These are phyloP conservation scores for Sclerotinia minor DNA, from an alignment of 2,329 filamentous ascomycete species.

Conservation along the genomic window DNA sequence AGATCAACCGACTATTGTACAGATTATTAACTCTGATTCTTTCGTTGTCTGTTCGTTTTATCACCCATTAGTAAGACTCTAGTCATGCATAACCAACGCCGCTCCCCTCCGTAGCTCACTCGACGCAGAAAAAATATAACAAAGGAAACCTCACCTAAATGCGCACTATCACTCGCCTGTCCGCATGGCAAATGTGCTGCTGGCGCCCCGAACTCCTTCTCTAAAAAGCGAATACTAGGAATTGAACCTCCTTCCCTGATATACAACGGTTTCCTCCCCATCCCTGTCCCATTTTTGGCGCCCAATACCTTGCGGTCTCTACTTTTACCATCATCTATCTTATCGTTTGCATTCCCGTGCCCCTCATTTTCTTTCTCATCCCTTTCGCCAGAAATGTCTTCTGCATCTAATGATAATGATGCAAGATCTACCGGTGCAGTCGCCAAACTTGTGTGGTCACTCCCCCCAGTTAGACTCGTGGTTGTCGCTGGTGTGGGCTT, in stretches of 20 bases:
- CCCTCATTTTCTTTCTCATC: not conserved
- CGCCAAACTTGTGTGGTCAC: slow-evolving; percentile 41
- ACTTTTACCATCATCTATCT: not conserved
- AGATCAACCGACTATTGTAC: slow-evolving; percentile 88
- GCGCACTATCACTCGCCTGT: slow-evolving; percentile 89
- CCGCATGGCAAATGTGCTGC: slow-evolving; percentile 93
- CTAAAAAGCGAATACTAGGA: slow-evolving; percentile 87
- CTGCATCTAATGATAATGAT: not conserved
- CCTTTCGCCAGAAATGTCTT: not conserved
- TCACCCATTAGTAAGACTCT: not conserved
- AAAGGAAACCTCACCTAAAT: slow-evolving; percentile 53
- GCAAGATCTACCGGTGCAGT: slow-evolving; percentile 34
- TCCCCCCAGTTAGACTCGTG: slow-evolving; percentile 51
- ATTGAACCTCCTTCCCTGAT: slow-evolving; percentile 96
- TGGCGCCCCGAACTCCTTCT: slow-evolving; percentile 89
- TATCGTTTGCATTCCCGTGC: not conserved
- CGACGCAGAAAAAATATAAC: not conserved
- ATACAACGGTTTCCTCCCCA: slow-evolving; percentile 69
- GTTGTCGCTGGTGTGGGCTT: slow-evolving; percentile 52
- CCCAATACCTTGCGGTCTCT: not conserved
- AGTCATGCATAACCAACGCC: too few relatives aligned
- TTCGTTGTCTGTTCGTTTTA: slow-evolving; percentile 68
- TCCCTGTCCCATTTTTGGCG: slow-evolving; percentile 20
- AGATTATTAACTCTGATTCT: slow-evolving; percentile 84
- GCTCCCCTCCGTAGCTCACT: too few relatives aligned